These are phyloP conservation scores for Lophium mytilinum DNA, from an alignment of 495 filamentous ascomycete species.

Conservation along the genomic window DNA sequence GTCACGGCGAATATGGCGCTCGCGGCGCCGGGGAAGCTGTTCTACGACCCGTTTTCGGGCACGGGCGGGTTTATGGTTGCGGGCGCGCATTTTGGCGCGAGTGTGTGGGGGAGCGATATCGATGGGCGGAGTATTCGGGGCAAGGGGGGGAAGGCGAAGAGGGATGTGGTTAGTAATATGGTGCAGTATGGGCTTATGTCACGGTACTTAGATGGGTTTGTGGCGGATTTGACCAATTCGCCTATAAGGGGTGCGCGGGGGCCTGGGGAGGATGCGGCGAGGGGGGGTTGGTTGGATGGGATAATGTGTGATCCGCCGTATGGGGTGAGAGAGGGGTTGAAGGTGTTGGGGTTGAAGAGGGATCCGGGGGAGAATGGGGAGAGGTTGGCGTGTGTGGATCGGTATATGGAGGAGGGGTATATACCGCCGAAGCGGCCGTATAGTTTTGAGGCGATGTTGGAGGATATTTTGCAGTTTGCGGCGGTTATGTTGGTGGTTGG, in stretches of 20 bases:
- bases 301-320: slow-evolving; percentile 98
- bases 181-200: slow-evolving; percentile 65
- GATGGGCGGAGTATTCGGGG: slow-evolving; percentile 82
- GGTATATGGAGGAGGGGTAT: slow-evolving; percentile 43
- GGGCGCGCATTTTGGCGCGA: slow-evolving; percentile 79
- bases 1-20: slow-evolving; percentile 86
- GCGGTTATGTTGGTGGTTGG: slow-evolving; percentile 67
- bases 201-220: slow-evolving; percentile 64
- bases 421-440: slow-evolving; percentile 87
- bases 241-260: slow-evolving; percentile 47
- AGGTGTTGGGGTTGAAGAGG: slow-evolving; percentile 71
- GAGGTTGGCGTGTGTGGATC: slow-evolving; percentile 31
- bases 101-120: slow-evolving; percentile 79
- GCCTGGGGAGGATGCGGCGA: slow-evolving; percentile 5
- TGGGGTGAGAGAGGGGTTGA: slow-evolving; percentile 87
- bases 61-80: slow-evolving; percentile 86
- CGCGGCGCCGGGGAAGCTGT: slow-evolving; percentile 69
- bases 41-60: slow-evolving; percentile 92
- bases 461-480: slow-evolving; percentile 80
- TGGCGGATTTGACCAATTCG: slow-evolving; percentile 82
- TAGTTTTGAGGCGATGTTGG: slow-evolving; percentile 79
- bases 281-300: slow-evolving; percentile 61
- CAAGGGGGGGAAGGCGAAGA: slow-evolving; percentile 33
- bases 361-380: slow-evolving; percentile 42
- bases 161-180: slow-evolving; percentile 66